These are phyloP conservation scores for Malassezia caprae DNA, from an alignment of 1,284 basidiomycete genomes.

Conservation along the genomic window DNA sequence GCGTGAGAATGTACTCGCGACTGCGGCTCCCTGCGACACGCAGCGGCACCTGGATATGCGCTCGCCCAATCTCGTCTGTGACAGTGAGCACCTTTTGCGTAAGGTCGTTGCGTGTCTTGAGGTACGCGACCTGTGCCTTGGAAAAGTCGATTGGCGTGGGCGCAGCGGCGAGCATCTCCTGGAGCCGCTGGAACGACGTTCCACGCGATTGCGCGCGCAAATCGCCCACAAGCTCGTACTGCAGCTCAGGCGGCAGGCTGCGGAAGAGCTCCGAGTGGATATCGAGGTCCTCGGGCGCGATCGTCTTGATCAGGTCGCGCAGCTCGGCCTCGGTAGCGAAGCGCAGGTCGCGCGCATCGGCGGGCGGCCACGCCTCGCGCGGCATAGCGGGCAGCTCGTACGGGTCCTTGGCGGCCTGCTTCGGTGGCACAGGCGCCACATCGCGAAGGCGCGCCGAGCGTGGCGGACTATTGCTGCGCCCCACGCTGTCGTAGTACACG, in stretches of 20 bases:
- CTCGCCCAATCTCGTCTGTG: slow-evolving; percentile 80
- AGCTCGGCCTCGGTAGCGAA: slow-evolving; percentile 45
- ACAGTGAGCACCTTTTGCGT: slow-evolving; percentile 91
- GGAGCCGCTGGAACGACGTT: slow-evolving; percentile 78
- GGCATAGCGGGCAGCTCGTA: slow-evolving; percentile 43
- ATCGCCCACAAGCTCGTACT: slow-evolving; percentile 97
- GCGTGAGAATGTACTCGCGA: slow-evolving; percentile 81
- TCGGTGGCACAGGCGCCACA: neutral
- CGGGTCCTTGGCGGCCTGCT: slow-evolving; percentile 28
- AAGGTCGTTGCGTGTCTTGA: slow-evolving; percentile 77
- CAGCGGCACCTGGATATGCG: slow-evolving; percentile 72
- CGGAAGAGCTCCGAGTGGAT: slow-evolving; percentile 56
- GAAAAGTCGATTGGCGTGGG: slow-evolving; percentile 87
- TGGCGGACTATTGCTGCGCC: slow-evolving; percentile 3
- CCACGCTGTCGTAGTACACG: slow-evolving; percentile 34
- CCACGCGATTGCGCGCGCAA: slow-evolving; percentile 83
- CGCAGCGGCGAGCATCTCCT: slow-evolving; percentile 74
- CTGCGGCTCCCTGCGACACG: slow-evolving; percentile 90
- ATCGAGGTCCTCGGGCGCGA: slow-evolving; percentile 43
- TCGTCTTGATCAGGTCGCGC: slow-evolving; percentile 33
- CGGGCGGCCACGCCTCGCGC: slow-evolving; percentile 21
- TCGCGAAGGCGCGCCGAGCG: neutral
- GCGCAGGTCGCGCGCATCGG: slow-evolving; percentile 33
- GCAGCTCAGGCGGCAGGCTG: slow-evolving; percentile 83
- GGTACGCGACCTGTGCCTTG: slow-evolving; percentile 65